Conservation (phyloP, 2,329 filamentous ascomycete species). For the Fusarium sp. region DNA sequence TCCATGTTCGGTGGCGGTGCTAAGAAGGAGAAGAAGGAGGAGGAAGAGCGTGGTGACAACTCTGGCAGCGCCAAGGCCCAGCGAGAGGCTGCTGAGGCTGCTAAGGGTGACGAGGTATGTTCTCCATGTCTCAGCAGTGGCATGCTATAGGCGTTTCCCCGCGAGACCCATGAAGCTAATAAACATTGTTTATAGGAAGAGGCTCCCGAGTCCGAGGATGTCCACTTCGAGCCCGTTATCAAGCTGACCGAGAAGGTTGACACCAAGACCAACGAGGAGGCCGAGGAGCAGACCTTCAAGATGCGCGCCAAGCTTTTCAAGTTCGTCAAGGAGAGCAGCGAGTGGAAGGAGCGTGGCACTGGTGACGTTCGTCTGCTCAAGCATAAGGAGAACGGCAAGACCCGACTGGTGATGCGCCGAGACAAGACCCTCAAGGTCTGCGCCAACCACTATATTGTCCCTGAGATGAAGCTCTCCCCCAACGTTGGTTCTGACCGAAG, state of each 20-base stretch:
- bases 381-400: conserved; percentile 99
- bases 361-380: conserved; percentile 96
- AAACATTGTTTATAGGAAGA: conserved; percentile 63
- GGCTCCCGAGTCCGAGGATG: conserved; percentile 88
- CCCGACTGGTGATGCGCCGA: conserved; percentile 95
- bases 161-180: conserved; percentile 17
- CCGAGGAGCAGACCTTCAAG: conserved; percentile 98
- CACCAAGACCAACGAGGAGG: conserved; percentile 97
- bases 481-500: conserved; percentile 98
- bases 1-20: conserved; percentile 98
- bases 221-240: conserved; percentile 97
- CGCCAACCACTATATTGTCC: conserved; percentile 99
- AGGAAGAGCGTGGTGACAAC: conserved; percentile 84
- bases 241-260: conserved; percentile 97
- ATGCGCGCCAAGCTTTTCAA: conserved; percentile 99
- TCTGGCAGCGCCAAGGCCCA: conserved; percentile 90
- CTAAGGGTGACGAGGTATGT: conserved; percentile 70
- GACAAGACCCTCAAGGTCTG: conserved; percentile 99
- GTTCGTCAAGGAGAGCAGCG: conserved; percentile 89
- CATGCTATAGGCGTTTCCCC: conserved; percentile 15
- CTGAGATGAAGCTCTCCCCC: conserved; percentile 98
- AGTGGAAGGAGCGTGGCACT: conserved; percentile 99
- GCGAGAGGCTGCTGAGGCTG: conserved; percentile 70
- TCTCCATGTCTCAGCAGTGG: conserved; percentile 22
- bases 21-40: conserved; percentile 95